phyloP scores from a whole-genome alignment of 192 early-diverging fungal genomes.

The Coemansia sp. region DNA sequence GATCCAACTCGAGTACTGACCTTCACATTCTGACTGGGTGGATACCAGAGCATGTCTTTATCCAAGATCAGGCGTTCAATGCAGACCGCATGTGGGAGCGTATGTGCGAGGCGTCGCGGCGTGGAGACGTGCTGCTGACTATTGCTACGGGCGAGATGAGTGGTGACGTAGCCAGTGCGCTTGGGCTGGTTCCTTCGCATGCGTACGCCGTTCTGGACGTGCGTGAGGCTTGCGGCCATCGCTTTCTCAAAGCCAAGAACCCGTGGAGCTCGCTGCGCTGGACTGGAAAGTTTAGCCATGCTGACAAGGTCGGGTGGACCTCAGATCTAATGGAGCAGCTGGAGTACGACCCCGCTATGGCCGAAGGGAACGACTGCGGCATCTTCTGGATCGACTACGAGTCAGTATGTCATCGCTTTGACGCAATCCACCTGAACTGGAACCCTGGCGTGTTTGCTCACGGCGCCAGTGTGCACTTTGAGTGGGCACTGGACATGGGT shows the following conservation, averaged over 20 bases:
- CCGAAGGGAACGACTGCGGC: conserved; percentile 75
- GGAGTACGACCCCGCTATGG: conserved; percentile 71
- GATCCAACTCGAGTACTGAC: conserved; percentile 93
- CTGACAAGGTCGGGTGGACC: conserved; percentile 71
- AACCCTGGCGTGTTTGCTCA: conserved; percentile 76
- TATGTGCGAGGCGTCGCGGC: conserved; percentile 65
- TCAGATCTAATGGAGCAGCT: conserved; percentile 65
- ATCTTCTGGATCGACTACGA: conserved; percentile 89
- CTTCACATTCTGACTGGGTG: conserved; percentile 88
- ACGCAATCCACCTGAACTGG: conserved; percentile 91
- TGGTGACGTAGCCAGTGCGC: conserved; percentile 61
- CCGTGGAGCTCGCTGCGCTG: conserved; percentile 91
- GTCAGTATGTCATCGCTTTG: conserved; percentile 76
- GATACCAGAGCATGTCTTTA: conserved; percentile 92
- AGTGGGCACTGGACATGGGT: conserved; percentile 41
- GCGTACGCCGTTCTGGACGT: conserved; percentile 84
- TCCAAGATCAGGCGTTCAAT: conserved; percentile 68
- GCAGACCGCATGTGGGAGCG: conserved; percentile 73
- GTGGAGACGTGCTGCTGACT: conserved; percentile 79
- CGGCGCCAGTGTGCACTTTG: conserved; percentile 68
- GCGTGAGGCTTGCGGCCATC: conserved; percentile 61
- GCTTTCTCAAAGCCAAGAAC: conserved; percentile 86
- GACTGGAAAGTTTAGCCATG: conserved; percentile 75
- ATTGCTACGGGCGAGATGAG: conserved; percentile 83
- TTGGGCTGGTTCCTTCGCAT: conserved; percentile 87